Percentiles rank a stretch among this genome's conserved stretches.
phyloP scores from a whole-genome alignment of 108 stramenopile genomes.

The Ochromonas danica region DNA sequence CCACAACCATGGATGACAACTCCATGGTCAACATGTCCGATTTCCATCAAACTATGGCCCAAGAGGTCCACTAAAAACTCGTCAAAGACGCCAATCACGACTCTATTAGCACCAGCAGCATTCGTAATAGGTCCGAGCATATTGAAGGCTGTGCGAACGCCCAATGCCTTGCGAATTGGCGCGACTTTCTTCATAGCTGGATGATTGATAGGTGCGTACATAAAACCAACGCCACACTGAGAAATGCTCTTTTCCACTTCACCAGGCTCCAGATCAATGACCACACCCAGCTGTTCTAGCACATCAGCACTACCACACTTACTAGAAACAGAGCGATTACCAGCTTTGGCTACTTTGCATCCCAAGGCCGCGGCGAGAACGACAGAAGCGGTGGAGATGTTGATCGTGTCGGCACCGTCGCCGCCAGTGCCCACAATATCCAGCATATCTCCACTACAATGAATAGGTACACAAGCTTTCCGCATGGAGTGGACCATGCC shows the following conservation, averaged over 20 bases:
- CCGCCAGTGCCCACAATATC: slow-evolving; percentile 99
- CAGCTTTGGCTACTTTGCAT: slow-evolving; percentile 89
- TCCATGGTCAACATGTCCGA: slow-evolving; percentile 90
- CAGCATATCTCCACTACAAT: slow-evolving; percentile 65
- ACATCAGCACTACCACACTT: slow-evolving; percentile 91
- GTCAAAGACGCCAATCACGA: slow-evolving; percentile 94
- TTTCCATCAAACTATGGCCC: slow-evolving; percentile 10
- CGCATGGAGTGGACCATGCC: slow-evolving; percentile 96
- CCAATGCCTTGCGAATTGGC: slow-evolving; percentile 86
- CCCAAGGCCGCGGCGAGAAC: slow-evolving; percentile 94
- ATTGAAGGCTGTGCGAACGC: slow-evolving; percentile 92
- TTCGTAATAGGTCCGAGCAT: slow-evolving; percentile 98
- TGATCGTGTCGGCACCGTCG: slow-evolving; percentile 97
- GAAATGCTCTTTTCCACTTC: slow-evolving; percentile 87
- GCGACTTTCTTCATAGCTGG: slow-evolving; percentile 94
- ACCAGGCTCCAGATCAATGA: slow-evolving; percentile 77
- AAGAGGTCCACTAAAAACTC: slow-evolving; percentile 66
- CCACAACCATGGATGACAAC: slow-evolving; percentile 93
- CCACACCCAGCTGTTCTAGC: slow-evolving; percentile 85
- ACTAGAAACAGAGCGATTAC: slow-evolving; percentile 87
- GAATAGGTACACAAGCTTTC: slow-evolving; percentile 41
- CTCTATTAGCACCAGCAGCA: slow-evolving; percentile 88
- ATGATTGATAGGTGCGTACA: slow-evolving; percentile 96
- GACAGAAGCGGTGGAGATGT: slow-evolving; percentile 87
- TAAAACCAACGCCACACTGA: slow-evolving; percentile 79